Evolutionary conservation across 2,329 filamentous ascomycete species (phyloP).

Genomic region (Didymella segeticola): DNA sequence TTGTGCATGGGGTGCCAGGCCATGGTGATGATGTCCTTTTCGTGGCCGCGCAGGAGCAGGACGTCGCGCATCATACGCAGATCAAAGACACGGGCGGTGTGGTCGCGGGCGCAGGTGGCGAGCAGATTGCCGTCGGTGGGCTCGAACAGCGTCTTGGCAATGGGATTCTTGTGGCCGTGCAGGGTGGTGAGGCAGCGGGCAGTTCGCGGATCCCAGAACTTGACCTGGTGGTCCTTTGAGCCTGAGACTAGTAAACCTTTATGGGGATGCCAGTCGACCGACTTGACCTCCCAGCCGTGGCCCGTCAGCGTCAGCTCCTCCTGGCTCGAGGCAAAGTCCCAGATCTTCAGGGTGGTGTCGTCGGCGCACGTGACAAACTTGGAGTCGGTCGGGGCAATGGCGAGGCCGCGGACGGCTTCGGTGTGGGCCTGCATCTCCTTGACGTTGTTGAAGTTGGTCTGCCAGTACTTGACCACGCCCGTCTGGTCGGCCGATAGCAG

Average conservation of each 20-base stretch:
- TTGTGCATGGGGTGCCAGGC: slow-evolving; percentile 94
- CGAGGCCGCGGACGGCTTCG: slow-evolving; percentile 87
- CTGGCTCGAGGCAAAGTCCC: slow-evolving; percentile 87
- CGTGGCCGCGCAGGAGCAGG: slow-evolving; percentile 88
- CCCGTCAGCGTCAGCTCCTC: slow-evolving; percentile 86
- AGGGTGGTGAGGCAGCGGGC: slow-evolving; percentile 90
- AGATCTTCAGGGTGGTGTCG: slow-evolving; percentile 92
- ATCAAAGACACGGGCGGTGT: slow-evolving; percentile 92
- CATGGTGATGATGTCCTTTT: slow-evolving; percentile 93
- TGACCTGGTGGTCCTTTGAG: slow-evolving; percentile 96
- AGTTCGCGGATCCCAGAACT: slow-evolving; percentile 96
- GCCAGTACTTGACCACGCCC: slow-evolving; percentile 97
- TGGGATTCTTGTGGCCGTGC: slow-evolving; percentile 96
- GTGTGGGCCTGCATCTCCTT: slow-evolving; percentile 91
- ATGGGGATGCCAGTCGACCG: slow-evolving; percentile 95
- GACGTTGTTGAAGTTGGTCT: slow-evolving; percentile 98
- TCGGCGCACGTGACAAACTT: slow-evolving; percentile 98
- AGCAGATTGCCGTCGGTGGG: slow-evolving; percentile 82
- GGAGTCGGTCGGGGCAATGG: slow-evolving; percentile 90
- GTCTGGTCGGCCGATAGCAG: slow-evolving; percentile 94
- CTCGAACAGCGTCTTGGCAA: slow-evolving; percentile 92
- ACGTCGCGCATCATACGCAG: slow-evolving; percentile 98
- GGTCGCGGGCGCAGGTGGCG: slow-evolving; percentile 90
- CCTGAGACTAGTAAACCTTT: slow-evolving; percentile 95
- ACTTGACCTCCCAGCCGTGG: slow-evolving; percentile 98